phyloP scores from a whole-genome alignment of 768 basidiomycete genomes.

The Boletus rex-veris region DNA sequence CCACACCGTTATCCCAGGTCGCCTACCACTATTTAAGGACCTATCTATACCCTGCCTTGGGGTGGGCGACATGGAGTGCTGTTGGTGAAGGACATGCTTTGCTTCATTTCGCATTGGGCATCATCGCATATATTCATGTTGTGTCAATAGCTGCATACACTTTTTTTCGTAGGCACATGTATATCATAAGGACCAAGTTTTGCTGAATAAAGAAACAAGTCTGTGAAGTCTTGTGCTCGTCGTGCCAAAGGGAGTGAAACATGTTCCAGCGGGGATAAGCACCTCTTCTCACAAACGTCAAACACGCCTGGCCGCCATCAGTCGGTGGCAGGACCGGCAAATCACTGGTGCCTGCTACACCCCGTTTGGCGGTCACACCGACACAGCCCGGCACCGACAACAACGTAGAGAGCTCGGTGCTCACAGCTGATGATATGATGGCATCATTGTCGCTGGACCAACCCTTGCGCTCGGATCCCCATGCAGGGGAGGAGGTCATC shows the following conservation, averaged over 20 bases:
- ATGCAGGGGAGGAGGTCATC: not conserved
- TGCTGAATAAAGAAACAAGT: slow-evolving; percentile 19
- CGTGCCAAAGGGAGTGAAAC: not conserved
- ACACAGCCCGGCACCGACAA: slow-evolving; percentile 20
- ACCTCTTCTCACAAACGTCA: slow-evolving; percentile 10
- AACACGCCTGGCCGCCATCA: not conserved
- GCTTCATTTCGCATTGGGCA: slow-evolving; percentile 32
- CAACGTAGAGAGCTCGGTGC: not conserved
- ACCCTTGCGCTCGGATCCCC: not conserved
- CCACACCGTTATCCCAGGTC: slow-evolving; percentile 4
- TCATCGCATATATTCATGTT: slow-evolving; percentile 34
- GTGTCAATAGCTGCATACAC: slow-evolving; percentile 37
- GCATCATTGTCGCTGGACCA: slow-evolving; percentile 8
- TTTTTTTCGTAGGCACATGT: slow-evolving; percentile 33
- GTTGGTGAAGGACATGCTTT: slow-evolving; percentile 17
- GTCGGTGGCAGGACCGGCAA: not conserved
- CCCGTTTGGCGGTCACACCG: not conserved
- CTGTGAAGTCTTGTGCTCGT: not conserved
- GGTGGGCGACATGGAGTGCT: slow-evolving; percentile 27
- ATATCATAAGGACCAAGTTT: slow-evolving; percentile 30
- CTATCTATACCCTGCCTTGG: slow-evolving; percentile 31
- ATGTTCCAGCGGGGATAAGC: not conserved
- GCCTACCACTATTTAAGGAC: slow-evolving; percentile 30
- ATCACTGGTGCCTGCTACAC: not conserved
- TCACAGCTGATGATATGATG: slow-evolving; percentile 4